These are phyloP conservation scores for Dipodascopsis uninucleata DNA, from an alignment of 805 yeast genomes.

Conservation along the genomic window DNA sequence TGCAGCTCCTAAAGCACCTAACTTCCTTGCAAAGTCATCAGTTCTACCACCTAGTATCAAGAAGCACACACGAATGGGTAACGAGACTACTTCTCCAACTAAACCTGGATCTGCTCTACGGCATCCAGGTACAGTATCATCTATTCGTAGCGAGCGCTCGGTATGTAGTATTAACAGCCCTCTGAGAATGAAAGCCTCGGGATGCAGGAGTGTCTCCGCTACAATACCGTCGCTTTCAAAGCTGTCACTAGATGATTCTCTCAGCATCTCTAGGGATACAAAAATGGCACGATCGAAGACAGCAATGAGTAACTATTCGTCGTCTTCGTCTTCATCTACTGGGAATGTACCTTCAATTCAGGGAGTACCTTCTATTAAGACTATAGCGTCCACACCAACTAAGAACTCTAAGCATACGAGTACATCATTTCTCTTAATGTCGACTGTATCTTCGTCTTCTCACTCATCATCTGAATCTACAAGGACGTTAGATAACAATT, in stretches of 20 bases:
- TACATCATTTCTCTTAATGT: too few species aligned
- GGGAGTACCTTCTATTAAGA: too few species aligned
- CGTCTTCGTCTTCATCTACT: too few species aligned
- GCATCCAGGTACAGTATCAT: constrained; percentile 1
- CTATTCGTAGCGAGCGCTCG: constrained; percentile 2
- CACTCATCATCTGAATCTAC: too few species aligned
- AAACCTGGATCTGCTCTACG: neutral
- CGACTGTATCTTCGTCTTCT: too few species aligned
- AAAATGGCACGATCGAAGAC: constrained; percentile 1
- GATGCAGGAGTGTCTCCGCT: constrained; percentile 1
- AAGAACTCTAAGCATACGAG: too few species aligned
- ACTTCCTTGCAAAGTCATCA: constrained; percentile 9
- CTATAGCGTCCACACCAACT: too few species aligned
- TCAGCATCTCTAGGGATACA: neutral
- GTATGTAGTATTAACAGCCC: constrained; percentile 15
- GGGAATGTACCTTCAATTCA: too few species aligned
- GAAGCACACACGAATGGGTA: neutral
- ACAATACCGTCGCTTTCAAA: neutral
- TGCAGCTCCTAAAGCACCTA: constrained; percentile 19
- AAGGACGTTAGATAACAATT: too few species aligned
- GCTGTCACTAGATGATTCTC: neutral
- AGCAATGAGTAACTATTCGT: constrained; percentile 1
- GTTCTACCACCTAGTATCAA: constrained; percentile 2
- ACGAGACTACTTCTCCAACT: constrained; percentile 7
- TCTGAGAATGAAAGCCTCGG: constrained; percentile 1